These are phyloP conservation scores for Starmera stellimalicola DNA, from an alignment of 1,139 yeast species.

Conservation along the genomic window DNA sequence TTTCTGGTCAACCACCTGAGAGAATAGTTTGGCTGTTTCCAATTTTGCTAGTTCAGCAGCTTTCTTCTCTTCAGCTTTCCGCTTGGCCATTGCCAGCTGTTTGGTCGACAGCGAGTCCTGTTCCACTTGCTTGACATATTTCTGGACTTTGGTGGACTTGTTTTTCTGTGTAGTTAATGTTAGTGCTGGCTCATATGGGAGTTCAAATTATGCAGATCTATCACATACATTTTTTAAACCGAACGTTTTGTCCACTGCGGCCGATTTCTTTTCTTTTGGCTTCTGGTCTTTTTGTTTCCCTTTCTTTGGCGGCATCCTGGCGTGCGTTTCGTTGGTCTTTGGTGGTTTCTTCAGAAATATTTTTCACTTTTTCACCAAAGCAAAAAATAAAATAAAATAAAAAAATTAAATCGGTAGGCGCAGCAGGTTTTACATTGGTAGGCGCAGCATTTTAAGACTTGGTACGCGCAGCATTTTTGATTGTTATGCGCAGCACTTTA, in stretches of 20 bases:
- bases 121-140: constrained; percentile 68
- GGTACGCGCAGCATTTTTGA: no score
- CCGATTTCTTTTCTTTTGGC: constrained; percentile 61
- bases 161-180: constrained; percentile 41
- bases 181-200: neutral
- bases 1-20: constrained; percentile 63
- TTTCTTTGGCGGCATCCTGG: constrained; percentile 63
- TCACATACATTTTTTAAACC: constrained; percentile 64
- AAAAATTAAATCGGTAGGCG: no score
- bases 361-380: no score
- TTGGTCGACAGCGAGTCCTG: constrained; percentile 58
- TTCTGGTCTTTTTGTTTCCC: constrained; percentile 55
- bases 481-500: no score
- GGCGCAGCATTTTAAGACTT: no score
- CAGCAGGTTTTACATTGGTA: no score
- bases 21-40: constrained; percentile 76
- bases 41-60: constrained; percentile 84
- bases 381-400: no score
- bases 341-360: neutral
- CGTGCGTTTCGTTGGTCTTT: neutral
- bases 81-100: constrained; percentile 69
- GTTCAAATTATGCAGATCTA: neutral
- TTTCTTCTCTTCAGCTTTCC: constrained; percentile 76
- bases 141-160: constrained; percentile 87
- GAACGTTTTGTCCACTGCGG: constrained; percentile 84